A percentile compares a stretch with the other conserved stretches of the same genome.
Conservation (phyloP, 352 stramenopile species). For the Pythium vanterpoolii region DNA sequence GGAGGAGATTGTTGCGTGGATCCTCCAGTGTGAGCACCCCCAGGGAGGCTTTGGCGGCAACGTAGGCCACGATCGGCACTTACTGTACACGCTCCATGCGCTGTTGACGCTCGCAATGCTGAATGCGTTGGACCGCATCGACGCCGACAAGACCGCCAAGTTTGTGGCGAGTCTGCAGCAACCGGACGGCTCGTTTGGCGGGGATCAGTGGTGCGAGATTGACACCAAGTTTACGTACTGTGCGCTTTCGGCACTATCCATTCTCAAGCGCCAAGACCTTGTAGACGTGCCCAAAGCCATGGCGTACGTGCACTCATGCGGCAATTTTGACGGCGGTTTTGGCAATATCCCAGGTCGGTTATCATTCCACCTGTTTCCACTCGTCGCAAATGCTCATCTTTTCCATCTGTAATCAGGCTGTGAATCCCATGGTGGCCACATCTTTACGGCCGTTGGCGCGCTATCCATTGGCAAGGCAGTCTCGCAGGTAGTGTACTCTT, state of each 20-base stretch:
- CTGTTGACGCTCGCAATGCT: slow-evolving; percentile 97
- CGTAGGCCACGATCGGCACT: slow-evolving; percentile 94
- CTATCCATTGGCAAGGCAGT: slow-evolving; percentile 85
- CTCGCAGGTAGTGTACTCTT: slow-evolving; percentile 26
- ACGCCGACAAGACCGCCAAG: slow-evolving; percentile 69
- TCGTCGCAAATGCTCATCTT: not conserved
- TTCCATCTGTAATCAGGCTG: slow-evolving; percentile 56
- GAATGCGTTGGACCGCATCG: slow-evolving; percentile 75
- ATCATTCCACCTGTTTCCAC: not conserved
- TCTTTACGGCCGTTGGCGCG: slow-evolving; percentile 97
- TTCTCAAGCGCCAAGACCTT: slow-evolving; percentile 87
- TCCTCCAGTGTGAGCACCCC: slow-evolving; percentile 93
- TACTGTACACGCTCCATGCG: slow-evolving; percentile 98
- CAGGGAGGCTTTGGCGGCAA: slow-evolving; percentile 95
- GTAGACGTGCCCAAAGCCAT: slow-evolving; percentile 90
- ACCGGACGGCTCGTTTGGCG: slow-evolving; percentile 95
- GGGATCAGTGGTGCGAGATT: slow-evolving; percentile 97
- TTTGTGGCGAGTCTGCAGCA: slow-evolving; percentile 94
- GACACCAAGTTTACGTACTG: slow-evolving; percentile 99
- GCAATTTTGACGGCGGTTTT: slow-evolving; percentile 97
- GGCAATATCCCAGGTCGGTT: slow-evolving; percentile 68
- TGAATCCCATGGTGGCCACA: slow-evolving; percentile 97
- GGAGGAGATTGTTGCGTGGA: slow-evolving; percentile 91
- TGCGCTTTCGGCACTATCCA: slow-evolving; percentile 92
- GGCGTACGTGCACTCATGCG: slow-evolving; percentile 93